Base-by-base conservation (phyloP, 1,139 yeast species). In the Sugiyamaella novakii region DNA sequence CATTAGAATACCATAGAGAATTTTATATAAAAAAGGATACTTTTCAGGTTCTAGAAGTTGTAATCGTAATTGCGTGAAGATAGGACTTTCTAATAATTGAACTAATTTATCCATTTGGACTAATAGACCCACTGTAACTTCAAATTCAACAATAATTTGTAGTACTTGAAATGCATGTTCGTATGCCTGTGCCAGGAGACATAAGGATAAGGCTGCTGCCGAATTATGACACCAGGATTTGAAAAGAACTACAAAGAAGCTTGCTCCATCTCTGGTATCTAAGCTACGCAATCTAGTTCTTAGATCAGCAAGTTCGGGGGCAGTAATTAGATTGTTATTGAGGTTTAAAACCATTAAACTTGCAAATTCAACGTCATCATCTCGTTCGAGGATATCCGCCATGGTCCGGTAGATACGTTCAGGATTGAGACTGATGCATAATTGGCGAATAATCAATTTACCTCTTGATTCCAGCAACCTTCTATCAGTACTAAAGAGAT, bases 151-250 rank as follows among this genome's bases (percentile, higher is more conserved):
- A 55, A 87, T 74, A 27, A 80, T 80, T 59, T 87, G 86, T 33
- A 94, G 77, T 2, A 92, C 84, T 33, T 82, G 73, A 64, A 82
- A 92, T 0, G 97, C 95, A 56, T 91, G 76, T 63, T 89, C 95
- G 63, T 94, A 92, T 49, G 89, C 88, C 47, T 92, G 92, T 0
- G 98, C 87, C 24, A 92, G 73, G 39, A 94, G 73, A 60, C 98
- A 91, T 29, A 94, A 73, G 0, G 96, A 83, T 37, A 94, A 73
- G 0, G 92, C 88, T 21, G 97, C 92, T 0, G 95, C 89, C 0
- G 96, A 83, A 64, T 89, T 91, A 57, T 86, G 86, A 59, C 96
- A 84, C 98, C 98, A 94, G 50, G 95, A 83, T 61, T 80, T 83
- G 69, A 92, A 94, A 49, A 94, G 73, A 0, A 84, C 75, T 14